Base-by-base conservation (phyloP, 2,329 filamentous ascomycete species). In the Colletotrichum sp. region DNA sequence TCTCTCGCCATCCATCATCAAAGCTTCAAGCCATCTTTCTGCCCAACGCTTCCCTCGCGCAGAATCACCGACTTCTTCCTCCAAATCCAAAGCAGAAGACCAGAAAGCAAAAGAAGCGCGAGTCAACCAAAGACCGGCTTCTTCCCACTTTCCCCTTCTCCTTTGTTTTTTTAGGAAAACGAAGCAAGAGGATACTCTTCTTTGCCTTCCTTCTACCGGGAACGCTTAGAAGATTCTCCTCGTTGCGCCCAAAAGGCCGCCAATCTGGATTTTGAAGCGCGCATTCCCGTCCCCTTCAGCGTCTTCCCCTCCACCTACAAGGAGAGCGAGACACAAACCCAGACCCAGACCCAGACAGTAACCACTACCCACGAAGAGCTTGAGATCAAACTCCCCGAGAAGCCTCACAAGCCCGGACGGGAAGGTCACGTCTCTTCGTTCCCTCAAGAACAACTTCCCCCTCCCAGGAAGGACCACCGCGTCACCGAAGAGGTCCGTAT, bases 241-340 rank as follows among this genome's bases (percentile, higher is more conserved):
- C 77, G 75, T 87, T 85, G 88, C 92, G 89, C 88, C 87, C 87
- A 86, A 82, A 93, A 94, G 93, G 93, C 94, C 94, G 95, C 90
- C 95, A 98, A 95, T 91, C 96, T 98, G 96, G 96, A 98, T 95
- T 98, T 98, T 97, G 96, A 98, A 94, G 96, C 96, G 90, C 95
- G 96, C 89, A 95, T 98, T 89, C 95, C 96, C 92, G 97, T 99
- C 90, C 96, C 96, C 90, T 98, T 98, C 93, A 98, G 96, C 95
- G 94, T 98, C 94, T 98, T 99, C 93, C 96, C 96, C 91, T 98
- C 96, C 88, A 95, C 96, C 89, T 99, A 98, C 92, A 93, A 94
- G 87, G 90, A 90, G 86, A 86, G 85, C 83, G 86, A 83, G 77
- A 83, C 82, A 72, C 78, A 80, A 72, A 82, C 81, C 57, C 69